These are phyloP conservation scores for Xylaria longipes DNA, from an alignment of 495 filamentous ascomycete genomes.

Conservation along the genomic window DNA sequence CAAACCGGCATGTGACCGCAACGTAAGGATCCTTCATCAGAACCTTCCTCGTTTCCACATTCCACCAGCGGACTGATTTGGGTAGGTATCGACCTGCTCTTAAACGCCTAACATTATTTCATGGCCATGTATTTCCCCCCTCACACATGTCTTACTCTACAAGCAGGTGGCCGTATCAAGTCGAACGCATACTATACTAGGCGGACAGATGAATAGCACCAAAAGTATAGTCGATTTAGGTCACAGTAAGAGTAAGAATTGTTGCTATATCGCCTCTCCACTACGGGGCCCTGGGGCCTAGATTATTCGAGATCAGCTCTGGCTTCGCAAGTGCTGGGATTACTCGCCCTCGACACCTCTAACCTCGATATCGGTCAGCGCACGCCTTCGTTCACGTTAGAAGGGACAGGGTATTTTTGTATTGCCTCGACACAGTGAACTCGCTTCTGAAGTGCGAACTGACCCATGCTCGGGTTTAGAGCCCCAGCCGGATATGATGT, in stretches of 20 bases:
- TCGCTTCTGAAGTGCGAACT: neutral
- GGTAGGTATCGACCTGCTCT: neutral
- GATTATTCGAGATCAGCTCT: neutral
- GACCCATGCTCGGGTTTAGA: slow-evolving; percentile 1
- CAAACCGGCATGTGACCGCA: slow-evolving; percentile 18
- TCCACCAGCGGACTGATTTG: neutral
- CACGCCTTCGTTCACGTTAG: neutral
- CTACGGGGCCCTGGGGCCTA: neutral
- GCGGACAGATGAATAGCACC: neutral
- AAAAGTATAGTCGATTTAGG: neutral
- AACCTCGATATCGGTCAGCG: neutral
- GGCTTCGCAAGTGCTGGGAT: neutral
- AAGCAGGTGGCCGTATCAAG: slow-evolving; percentile 8
- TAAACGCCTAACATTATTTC: neutral
- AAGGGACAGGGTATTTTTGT: neutral
- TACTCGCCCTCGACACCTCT: neutral
- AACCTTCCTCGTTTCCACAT: neutral
- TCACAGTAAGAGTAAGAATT: neutral
- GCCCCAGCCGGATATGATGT: slow-evolving; percentile 4
- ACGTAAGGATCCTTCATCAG: slow-evolving; percentile 4
- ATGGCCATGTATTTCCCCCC: neutral
- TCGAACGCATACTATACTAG: neutral
- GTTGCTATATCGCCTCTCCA: neutral
- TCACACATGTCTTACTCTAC: neutral
- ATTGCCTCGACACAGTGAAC: slow-evolving; percentile 4